Evolutionary conservation across 345 rosid species (phyloP).

Genomic region (Erysimum cheiranthoides): DNA sequence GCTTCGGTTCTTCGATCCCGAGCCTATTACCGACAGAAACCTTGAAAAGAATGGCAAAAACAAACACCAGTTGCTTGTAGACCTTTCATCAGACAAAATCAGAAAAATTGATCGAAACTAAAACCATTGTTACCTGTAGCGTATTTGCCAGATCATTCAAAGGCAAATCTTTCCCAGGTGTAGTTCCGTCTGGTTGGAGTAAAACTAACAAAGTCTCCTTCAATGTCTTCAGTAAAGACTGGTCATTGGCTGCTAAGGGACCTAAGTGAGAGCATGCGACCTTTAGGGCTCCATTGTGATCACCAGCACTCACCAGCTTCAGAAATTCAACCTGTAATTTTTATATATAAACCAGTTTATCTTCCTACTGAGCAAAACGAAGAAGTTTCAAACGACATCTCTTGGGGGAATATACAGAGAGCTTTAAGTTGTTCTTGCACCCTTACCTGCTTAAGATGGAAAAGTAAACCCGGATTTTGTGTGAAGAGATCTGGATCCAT

Average conservation of each 20-base stretch:
- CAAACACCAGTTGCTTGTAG: slow-evolving; percentile 11
- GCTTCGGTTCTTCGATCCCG: slow-evolving; percentile 88
- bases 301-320: slow-evolving; percentile 73
- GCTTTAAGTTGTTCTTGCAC: slow-evolving; percentile 22
- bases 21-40: slow-evolving; percentile 80
- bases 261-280: slow-evolving; percentile 91
- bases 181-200: slow-evolving; percentile 69
- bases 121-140: slow-evolving; percentile 65
- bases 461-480: slow-evolving; percentile 70
- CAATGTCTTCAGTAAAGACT: slow-evolving; percentile 70
- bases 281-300: slow-evolving; percentile 76
- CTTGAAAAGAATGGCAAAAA: slow-evolving; percentile 45
- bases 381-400: not conserved
- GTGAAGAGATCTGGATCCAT: slow-evolving; percentile 74
- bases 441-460: slow-evolving; percentile 91
- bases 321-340: slow-evolving; percentile 78
- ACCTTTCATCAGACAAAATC: slow-evolving; percentile 14
- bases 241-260: slow-evolving; percentile 80
- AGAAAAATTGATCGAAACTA: slow-evolving; percentile 9
- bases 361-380: not conserved
- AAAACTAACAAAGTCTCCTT: slow-evolving; percentile 84
- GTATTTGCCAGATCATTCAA: slow-evolving; percentile 78
- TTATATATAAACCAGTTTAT: not conserved
- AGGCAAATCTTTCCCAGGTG: slow-evolving; percentile 66
- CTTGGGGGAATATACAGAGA: slow-evolving; percentile 13